A percentile compares a stretch with the other conserved stretches of the same genome.
These are phyloP conservation scores for Pichia sp. DNA, from an alignment of 1,139 yeast genomes.

Conservation along the genomic window DNA sequence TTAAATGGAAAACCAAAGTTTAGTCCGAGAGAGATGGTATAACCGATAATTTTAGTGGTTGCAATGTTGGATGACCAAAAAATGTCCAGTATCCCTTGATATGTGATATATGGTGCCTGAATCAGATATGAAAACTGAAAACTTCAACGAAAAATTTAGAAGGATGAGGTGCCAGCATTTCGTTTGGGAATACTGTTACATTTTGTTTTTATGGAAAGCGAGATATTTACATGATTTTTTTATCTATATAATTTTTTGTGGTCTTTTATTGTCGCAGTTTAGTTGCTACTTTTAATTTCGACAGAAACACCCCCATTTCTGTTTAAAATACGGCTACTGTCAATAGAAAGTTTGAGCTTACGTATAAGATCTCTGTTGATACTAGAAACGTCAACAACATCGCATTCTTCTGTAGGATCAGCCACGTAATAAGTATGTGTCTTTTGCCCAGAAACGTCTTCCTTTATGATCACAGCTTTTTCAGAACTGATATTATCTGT, in stretches of 20 bases:
- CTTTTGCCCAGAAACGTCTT: not conserved
- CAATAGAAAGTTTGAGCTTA: slow-evolving; percentile 12
- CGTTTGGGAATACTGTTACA: not conserved
- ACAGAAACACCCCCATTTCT: not conserved
- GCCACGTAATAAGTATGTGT: slow-evolving; percentile 2
- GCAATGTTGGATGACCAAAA: not conserved
- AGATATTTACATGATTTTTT: not conserved
- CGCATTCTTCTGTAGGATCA: not conserved
- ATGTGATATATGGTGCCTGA: not conserved
- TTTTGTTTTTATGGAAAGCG: not conserved
- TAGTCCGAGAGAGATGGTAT: not conserved
- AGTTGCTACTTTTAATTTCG: not conserved
- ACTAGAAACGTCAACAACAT: not conserved
- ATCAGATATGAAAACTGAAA: not conserved
- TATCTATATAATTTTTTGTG: not conserved
- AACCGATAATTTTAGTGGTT: not conserved
- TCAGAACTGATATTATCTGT: not conserved
- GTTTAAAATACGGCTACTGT: slow-evolving; percentile 8
- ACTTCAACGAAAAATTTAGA: not conserved
- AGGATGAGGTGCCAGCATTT: not conserved
- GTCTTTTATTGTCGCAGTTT: not conserved
- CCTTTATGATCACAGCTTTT: slow-evolving; percentile 4
- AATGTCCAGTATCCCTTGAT: not conserved
- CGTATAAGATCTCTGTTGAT: slow-evolving; percentile 2
- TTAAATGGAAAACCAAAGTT: not conserved